Evolutionary conservation across 2,329 filamentous ascomycete genomes (phyloP).

Genomic region (Juglanconis juglandina): DNA sequence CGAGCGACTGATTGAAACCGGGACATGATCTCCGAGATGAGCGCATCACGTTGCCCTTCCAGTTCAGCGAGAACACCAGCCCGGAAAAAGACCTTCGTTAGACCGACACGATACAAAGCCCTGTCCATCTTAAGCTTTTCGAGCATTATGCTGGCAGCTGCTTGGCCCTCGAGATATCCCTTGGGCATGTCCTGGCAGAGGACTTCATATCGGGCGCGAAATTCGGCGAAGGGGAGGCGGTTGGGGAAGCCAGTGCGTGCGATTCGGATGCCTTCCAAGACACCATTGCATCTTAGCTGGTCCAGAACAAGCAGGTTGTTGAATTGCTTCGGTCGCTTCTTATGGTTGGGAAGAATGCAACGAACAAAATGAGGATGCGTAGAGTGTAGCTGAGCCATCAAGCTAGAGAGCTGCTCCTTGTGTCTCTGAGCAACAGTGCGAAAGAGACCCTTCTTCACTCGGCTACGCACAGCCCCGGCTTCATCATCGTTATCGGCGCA

Average conservation of each 20-base stretch:
- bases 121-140: slow-evolving; percentile 83
- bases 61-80: slow-evolving; percentile 93
- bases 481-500: slow-evolving; percentile 82
- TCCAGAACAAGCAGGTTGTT: slow-evolving; percentile 90
- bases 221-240: slow-evolving; percentile 85
- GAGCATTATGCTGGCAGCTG: slow-evolving; percentile 79
- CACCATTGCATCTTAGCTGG: slow-evolving; percentile 97
- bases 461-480: slow-evolving; percentile 61
- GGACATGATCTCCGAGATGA: slow-evolving; percentile 92
- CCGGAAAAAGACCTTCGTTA: slow-evolving; percentile 97
- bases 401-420: slow-evolving; percentile 94
- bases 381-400: slow-evolving; percentile 91
- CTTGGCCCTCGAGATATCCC: slow-evolving; percentile 87
- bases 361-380: slow-evolving; percentile 98
- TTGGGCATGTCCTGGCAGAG: slow-evolving; percentile 85
- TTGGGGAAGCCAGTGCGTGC: slow-evolving; percentile 97
- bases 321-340: slow-evolving; percentile 92
- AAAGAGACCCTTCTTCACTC: slow-evolving; percentile 96
- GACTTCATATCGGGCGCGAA: slow-evolving; percentile 93
- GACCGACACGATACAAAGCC: slow-evolving; percentile 83
- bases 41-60: slow-evolving; percentile 87
- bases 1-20: slow-evolving; percentile 89
- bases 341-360: slow-evolving; percentile 97
- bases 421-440: slow-evolving; percentile 93
- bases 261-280: slow-evolving; percentile 96